These are phyloP conservation scores for Macroventuria anomochaeta DNA, from an alignment of 2,329 filamentous ascomycete genomes.

Conservation along the genomic window DNA sequence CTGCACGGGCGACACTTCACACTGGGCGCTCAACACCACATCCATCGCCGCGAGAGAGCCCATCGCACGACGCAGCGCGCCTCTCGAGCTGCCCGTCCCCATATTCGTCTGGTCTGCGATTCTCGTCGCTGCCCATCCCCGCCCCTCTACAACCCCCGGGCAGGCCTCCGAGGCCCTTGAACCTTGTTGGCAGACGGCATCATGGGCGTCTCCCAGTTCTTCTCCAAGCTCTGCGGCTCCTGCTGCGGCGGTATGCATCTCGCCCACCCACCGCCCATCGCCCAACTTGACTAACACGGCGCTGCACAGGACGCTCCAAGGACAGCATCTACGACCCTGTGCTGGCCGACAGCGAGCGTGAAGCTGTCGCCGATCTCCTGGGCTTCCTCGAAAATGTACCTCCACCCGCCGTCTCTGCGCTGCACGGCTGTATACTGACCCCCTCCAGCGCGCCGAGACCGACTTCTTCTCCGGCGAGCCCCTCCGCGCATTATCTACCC, in stretches of 20 bases:
- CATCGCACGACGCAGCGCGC: constrained; percentile 12
- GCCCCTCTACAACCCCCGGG: constrained; percentile 11
- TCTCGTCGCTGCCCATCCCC: constrained; percentile 22
- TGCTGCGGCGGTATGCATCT: constrained; percentile 48
- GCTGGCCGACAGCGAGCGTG: constrained; percentile 92
- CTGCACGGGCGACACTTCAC: constrained; percentile 8
- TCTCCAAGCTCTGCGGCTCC: constrained; percentile 45
- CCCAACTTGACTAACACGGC: constrained; percentile 26
- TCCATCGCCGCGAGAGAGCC: constrained; percentile 11
- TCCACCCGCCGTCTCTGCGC: constrained; percentile 9
- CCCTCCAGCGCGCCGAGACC: constrained; percentile 81
- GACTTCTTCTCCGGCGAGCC: constrained; percentile 98
- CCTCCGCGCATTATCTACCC: constrained; percentile 87
- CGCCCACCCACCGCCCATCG: constrained; percentile 1
- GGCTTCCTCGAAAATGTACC: constrained; percentile 94
- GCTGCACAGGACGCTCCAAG: constrained; percentile 51
- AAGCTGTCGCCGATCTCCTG: constrained; percentile 93
- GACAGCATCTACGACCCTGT: constrained; percentile 63
- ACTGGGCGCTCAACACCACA: constrained; percentile 11
- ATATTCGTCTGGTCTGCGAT: constrained; percentile 18
- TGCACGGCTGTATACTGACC: constrained; percentile 41
- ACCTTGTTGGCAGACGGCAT: constrained; percentile 27
- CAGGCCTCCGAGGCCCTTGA: constrained; percentile 27
- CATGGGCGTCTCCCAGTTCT: constrained; percentile 48
- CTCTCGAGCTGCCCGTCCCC: constrained; percentile 11